phyloP scores from a whole-genome alignment of 495 filamentous ascomycete genomes.

The Pyrenula massariospora region DNA sequence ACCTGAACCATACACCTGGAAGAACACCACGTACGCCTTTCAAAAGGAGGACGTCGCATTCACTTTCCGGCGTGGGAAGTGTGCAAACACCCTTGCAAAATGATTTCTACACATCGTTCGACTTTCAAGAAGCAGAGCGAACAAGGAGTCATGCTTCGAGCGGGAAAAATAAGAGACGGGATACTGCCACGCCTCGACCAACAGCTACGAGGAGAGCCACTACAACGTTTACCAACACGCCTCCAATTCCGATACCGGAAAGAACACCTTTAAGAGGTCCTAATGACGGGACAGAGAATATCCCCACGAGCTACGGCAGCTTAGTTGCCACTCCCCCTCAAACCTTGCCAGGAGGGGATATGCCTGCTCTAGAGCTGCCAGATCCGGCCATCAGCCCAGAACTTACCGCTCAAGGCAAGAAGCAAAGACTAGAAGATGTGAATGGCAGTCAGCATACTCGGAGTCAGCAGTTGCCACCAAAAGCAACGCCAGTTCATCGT shows the following conservation, averaged over 20 bases:
- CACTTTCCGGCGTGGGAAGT: slow-evolving; percentile 1
- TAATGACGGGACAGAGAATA: slow-evolving; percentile 2
- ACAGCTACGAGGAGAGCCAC: background rate
- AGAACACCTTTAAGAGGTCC: background rate
- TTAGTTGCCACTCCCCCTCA: slow-evolving; percentile 55
- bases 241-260: slow-evolving; percentile 14
- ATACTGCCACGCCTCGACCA: background rate
- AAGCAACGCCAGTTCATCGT: background rate
- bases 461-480: background rate
- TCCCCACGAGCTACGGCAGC: slow-evolving; percentile 56
- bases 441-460: background rate
- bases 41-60: slow-evolving; percentile 3
- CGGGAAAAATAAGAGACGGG: background rate
- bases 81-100: background rate
- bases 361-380: slow-evolving; percentile 54
- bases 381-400: slow-evolving; percentile 54
- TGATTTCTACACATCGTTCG: background rate
- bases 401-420: slow-evolving; percentile 6
- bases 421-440: slow-evolving; percentile 10
- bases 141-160: background rate
- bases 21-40: slow-evolving; percentile 15
- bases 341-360: slow-evolving; percentile 18
- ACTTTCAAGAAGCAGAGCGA: background rate
- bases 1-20: slow-evolving; percentile 43
- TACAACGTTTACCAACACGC: background rate